Conservation (phyloP, 2,329 filamentous ascomycete species). For the Sporothrix sp. region DNA sequence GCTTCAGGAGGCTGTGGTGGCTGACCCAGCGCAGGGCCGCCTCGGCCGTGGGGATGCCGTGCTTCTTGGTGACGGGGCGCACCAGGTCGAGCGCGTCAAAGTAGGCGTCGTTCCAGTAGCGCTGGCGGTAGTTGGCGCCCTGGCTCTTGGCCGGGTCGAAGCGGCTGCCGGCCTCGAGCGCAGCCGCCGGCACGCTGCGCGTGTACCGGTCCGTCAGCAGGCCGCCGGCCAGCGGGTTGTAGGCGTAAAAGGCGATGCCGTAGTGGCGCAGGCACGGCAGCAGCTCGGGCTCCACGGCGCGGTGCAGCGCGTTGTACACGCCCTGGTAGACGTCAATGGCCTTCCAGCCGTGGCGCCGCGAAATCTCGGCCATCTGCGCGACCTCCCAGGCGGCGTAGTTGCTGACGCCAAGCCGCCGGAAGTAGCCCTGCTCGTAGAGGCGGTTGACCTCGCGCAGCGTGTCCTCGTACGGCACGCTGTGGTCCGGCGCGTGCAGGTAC, state of each 20-base stretch:
- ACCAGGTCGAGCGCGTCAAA: constrained; percentile 22
- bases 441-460: constrained; percentile 38
- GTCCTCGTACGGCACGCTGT: constrained; percentile 45
- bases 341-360: constrained; percentile 30
- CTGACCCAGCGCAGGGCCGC: constrained; percentile 32
- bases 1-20: constrained; percentile 27
- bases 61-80: constrained; percentile 5
- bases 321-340: constrained; percentile 36
- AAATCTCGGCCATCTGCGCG: constrained; percentile 32
- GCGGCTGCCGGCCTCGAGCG: constrained; percentile 13
- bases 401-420: constrained; percentile 34
- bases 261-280: constrained; percentile 36
- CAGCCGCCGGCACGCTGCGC: background rate
- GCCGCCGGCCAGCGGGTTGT: constrained; percentile 19
- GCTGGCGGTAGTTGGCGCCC: constrained; percentile 13
- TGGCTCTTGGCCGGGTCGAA: constrained; percentile 36
- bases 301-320: constrained; percentile 31
- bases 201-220: constrained; percentile 27
- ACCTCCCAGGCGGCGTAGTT: constrained; percentile 36
- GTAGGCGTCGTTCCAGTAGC: constrained; percentile 30
- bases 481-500: constrained; percentile 43
- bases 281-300: constrained; percentile 31
- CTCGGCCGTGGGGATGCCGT: constrained; percentile 16
- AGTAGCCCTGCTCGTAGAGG: constrained; percentile 42
- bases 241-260: constrained; percentile 25